Base-by-base conservation (phyloP, 169 alveolate species). In the Plasmodium reichenowi region DNA sequence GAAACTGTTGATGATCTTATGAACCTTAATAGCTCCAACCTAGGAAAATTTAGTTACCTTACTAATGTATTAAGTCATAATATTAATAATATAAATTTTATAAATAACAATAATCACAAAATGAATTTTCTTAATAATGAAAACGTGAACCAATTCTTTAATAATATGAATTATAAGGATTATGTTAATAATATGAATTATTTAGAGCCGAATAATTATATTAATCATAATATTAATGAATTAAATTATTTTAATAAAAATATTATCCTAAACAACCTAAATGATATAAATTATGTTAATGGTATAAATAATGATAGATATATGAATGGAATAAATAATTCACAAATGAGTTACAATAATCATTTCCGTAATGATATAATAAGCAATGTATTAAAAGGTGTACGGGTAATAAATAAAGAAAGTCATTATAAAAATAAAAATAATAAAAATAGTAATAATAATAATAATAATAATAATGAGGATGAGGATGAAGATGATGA, bases 61-160 rank as follows among this genome's bases (percentile, higher is more conserved):
- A 60, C 22, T 15, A 12, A 15, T n/a, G 20, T 63, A 29, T 50
- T 20, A 48, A 60, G 63, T 43, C 59, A 45, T 59, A 38, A 24
- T 67, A n/a, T 58, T 64, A 74, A 60, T 74, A 73, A 74, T 29
- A 26, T 50, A 60, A 43, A 60, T 60, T 60, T 38, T 60, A 20
- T 74, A 8, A 74, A 60, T 64, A 59, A 13, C 63, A 47, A 2
- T 38, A 17, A 26, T 7, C 24, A 62, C 10, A 62, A 62, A 22
- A 17, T 13, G 13, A 62, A 62, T 62, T 22, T 22, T 20, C 15
- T 24, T 2, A 62, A 62, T 62, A 62, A 62, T 62, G 71, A 17
- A 24, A 17, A 24, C 29, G 6, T 62, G 10, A 62, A 17, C 15
- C 22, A 62, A 22, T 13, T 22, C 29, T 12, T 24, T 12, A 62